Evolutionary conservation across 1,139 yeast species (phyloP).

Genomic region (Lodderomyces oxycetoniae): DNA sequence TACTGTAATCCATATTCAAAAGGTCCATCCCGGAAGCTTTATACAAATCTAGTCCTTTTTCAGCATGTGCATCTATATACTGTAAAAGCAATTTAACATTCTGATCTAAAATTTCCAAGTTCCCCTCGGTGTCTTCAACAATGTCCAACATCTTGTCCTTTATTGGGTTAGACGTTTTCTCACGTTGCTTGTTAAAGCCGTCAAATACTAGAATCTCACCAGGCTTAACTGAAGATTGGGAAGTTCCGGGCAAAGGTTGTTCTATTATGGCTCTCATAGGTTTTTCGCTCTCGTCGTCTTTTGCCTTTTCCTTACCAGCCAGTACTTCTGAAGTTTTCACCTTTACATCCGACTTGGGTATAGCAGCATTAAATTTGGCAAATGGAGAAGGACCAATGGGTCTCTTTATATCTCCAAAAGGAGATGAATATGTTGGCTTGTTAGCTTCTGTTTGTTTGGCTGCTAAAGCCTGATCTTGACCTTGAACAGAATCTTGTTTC

Average conservation of each 20-base stretch:
- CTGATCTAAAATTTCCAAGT: conserved; percentile 14
- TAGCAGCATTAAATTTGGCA: conserved; percentile 1
- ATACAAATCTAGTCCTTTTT: conserved; percentile 3
- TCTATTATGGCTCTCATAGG: neutral
- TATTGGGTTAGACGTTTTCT: conserved; percentile 6
- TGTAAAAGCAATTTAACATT: conserved; percentile 14
- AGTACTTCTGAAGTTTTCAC: neutral
- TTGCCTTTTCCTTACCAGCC: neutral
- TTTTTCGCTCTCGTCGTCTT: neutral
- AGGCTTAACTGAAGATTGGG: conserved; percentile 7
- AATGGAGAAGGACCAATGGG: conserved; percentile 6
- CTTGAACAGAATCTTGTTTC: too few relatives aligned
- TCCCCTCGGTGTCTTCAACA: conserved; percentile 19
- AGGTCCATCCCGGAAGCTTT: conserved; percentile 4
- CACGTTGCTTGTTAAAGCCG: conserved; percentile 10
- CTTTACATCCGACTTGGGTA: neutral
- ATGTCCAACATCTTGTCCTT: conserved; percentile 16
- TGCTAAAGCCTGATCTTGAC: too few relatives aligned
- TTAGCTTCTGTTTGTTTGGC: too few relatives aligned
- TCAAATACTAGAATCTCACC: conserved; percentile 13
- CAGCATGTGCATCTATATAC: conserved; percentile 12
- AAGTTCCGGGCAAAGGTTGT: too few relatives aligned
- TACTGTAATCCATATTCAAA: conserved; percentile 3
- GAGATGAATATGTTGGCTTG: too few relatives aligned
- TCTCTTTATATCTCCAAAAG: conserved; percentile 2